A percentile compares a stretch with the other conserved stretches of the same genome.
Evolutionary conservation across 2,329 filamentous ascomycete genomes (phyloP).

Genomic region (Fusarium sp.): DNA sequence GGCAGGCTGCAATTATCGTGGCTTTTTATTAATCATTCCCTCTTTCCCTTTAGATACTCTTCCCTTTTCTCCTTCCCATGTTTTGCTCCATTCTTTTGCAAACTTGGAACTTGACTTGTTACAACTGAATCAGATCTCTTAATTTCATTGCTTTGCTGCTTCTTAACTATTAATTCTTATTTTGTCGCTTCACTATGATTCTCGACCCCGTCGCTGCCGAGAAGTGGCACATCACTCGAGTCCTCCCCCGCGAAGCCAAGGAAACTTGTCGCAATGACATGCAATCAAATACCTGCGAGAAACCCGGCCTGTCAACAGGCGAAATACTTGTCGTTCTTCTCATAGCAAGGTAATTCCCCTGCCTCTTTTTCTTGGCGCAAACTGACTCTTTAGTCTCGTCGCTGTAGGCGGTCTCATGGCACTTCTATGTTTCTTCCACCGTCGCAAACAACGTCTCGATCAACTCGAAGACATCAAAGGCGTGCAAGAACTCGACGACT

Average conservation of each 20-base stretch:
- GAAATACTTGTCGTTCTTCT: conserved; percentile 30
- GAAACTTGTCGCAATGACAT: conserved; percentile 30
- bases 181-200: conserved; percentile 25
- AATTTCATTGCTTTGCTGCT: not conserved
- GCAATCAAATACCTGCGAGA: conserved; percentile 41
- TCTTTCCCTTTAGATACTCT: not conserved
- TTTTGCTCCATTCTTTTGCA: conserved; percentile 9
- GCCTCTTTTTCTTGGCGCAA: not conserved
- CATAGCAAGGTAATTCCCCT: conserved; percentile 23
- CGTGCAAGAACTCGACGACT: conserved; percentile 46
- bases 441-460: conserved; percentile 35
- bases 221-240: conserved; percentile 28
- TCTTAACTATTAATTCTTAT: conserved; percentile 16
- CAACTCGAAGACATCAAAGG: conserved; percentile 41
- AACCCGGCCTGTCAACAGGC: conserved; percentile 31
- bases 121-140: conserved; percentile 2
- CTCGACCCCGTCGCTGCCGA: conserved; percentile 17
- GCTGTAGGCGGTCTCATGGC: conserved; percentile 27
- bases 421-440: conserved; percentile 38
- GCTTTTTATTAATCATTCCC: conserved; percentile 13
- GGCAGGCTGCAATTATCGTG: conserved; percentile 8
- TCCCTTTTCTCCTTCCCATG: not conserved
- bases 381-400: conserved; percentile 18
- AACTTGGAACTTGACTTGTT: not conserved
- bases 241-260: conserved; percentile 36